Evolutionary conservation across 2,329 filamentous ascomycete genomes (phyloP).

Genomic region (Leptoxyphium fumago): DNA sequence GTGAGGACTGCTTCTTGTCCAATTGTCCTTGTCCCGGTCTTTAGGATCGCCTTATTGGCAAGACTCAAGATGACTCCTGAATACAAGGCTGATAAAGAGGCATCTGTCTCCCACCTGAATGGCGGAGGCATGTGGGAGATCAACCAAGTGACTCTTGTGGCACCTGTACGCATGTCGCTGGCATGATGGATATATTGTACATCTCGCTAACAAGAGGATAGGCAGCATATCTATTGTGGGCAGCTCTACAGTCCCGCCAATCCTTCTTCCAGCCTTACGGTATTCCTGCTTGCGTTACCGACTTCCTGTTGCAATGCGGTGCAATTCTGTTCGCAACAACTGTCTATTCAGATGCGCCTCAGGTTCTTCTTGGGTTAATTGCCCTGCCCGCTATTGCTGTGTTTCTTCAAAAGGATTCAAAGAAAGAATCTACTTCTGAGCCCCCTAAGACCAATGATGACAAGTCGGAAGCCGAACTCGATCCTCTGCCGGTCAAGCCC

Average conservation of each 20-base stretch:
- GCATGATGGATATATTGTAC: not conserved
- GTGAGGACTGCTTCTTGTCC: too few species aligned
- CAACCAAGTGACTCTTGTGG: constrained; percentile 70
- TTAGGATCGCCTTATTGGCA: too few species aligned
- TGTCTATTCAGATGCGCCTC: constrained; percentile 60
- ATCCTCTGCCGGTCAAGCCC: constrained; percentile 63
- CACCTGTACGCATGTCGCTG: constrained; percentile 48
- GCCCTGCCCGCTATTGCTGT: constrained; percentile 47
- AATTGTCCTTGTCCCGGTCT: too few species aligned
- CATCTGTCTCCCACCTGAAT: constrained; percentile 81
- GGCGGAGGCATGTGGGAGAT: constrained; percentile 77
- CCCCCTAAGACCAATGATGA: constrained; percentile 8
- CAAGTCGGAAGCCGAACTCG: constrained; percentile 13
- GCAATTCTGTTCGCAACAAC: constrained; percentile 75
- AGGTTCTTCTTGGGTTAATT: constrained; percentile 61
- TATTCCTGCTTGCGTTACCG: constrained; percentile 51
- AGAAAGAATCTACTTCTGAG: constrained; percentile 9
- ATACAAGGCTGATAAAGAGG: constrained; percentile 89
- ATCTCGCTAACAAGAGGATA: constrained; percentile 27
- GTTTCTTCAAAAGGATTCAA: constrained; percentile 27
- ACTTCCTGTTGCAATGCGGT: constrained; percentile 77
- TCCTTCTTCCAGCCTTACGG: constrained; percentile 70
- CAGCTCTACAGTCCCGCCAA: constrained; percentile 68
- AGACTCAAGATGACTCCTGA: constrained; percentile 24
- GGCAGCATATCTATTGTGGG: constrained; percentile 77